A percentile compares a stretch with the other conserved stretches of the same genome.
phyloP scores from a whole-genome alignment of 768 basidiomycete species.

The Coprinopsis sp. region DNA sequence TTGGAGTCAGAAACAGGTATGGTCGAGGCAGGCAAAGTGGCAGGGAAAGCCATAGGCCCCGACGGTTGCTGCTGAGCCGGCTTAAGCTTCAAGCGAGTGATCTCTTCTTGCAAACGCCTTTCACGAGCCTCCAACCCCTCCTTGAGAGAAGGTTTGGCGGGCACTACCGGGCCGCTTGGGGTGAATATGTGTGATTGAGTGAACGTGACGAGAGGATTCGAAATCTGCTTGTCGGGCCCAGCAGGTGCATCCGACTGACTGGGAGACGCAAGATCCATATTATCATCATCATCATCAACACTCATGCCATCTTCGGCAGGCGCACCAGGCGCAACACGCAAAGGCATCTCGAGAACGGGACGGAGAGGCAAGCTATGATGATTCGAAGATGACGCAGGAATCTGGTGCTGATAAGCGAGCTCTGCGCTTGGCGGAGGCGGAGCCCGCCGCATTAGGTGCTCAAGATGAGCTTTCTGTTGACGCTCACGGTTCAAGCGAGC shows the following conservation, averaged over 20 bases:
- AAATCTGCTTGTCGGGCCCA: background rate
- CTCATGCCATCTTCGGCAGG: constrained; percentile 25
- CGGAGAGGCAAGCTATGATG: too few relatives aligned
- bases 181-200: background rate
- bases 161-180: background rate
- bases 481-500: background rate
- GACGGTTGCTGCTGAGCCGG: background rate
- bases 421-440: too few relatives aligned
- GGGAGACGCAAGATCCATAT: constrained; percentile 30
- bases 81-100: constrained; percentile 11
- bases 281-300: constrained; percentile 23
- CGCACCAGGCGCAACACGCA: background rate
- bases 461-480: background rate
- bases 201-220: background rate
- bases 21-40: background rate
- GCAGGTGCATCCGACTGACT: background rate
- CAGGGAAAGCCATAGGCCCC: too few relatives aligned
- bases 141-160: constrained; percentile 30
- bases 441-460: too few relatives aligned
- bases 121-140: constrained; percentile 37
- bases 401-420: too few relatives aligned
- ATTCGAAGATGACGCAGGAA: too few relatives aligned
- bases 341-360: too few relatives aligned
- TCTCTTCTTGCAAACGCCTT: constrained; percentile 42
- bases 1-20: constrained; percentile 23